phyloP scores from a whole-genome alignment of 129 eudicot species.

The Arctium minus region DNA sequence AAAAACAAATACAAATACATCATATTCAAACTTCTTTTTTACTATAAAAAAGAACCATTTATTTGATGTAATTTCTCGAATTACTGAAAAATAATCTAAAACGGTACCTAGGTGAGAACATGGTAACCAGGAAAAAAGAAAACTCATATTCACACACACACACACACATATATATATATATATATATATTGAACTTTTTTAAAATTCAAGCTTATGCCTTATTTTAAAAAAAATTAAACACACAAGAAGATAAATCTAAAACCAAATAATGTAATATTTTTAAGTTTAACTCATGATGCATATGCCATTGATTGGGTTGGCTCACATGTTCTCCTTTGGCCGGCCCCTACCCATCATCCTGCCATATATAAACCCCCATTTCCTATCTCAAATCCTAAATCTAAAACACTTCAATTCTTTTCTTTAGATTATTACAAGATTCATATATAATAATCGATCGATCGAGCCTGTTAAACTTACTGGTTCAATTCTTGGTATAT shows the following conservation, averaged over 20 bases:
- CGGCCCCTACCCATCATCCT: constrained; percentile 29
- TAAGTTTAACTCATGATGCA: constrained; percentile 14
- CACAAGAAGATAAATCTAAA: neutral
- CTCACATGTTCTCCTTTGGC: constrained; percentile 28
- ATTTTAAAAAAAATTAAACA: neutral
- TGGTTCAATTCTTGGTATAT: neutral
- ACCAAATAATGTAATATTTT: constrained; percentile 1
- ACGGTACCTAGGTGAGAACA: no score
- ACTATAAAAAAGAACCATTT: no score
- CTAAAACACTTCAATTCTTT: neutral
- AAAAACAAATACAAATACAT: no score
- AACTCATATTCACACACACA: no score
- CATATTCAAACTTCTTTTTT: no score
- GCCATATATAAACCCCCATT: constrained; percentile 18
- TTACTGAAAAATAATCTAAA: no score
- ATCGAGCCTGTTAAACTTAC: no score
- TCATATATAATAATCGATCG: neutral
- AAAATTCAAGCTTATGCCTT: no score
- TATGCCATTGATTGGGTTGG: constrained; percentile 21
- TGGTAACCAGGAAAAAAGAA: no score
- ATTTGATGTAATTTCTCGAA: no score
- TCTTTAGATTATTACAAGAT: neutral
- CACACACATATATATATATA: no score
- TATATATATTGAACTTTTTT: no score
- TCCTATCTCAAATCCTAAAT: constrained; percentile 7